phyloP scores from a whole-genome alignment of 371 early-diverging fungal genomes.

The Mucor racemosus region DNA sequence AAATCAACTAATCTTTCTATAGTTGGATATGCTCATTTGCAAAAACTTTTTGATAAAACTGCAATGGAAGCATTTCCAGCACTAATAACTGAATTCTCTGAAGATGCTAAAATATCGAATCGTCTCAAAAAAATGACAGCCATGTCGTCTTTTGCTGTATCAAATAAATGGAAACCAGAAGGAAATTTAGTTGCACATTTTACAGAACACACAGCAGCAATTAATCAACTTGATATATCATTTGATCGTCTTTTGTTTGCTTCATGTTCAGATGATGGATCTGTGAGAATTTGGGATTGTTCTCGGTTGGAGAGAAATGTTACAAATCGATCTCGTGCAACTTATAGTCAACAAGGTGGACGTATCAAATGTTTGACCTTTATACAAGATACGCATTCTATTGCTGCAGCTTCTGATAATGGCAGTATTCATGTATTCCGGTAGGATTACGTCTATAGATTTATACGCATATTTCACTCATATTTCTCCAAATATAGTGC shows the following conservation, averaged over 20 bases:
- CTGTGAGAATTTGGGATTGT: constrained; percentile 90
- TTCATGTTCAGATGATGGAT: constrained; percentile 84
- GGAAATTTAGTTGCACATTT: constrained; percentile 79
- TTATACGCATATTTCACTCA: not conserved
- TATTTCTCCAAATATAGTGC: constrained; percentile 25
- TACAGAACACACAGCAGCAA: constrained; percentile 81
- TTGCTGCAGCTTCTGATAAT: constrained; percentile 85
- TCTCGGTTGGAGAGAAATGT: constrained; percentile 82
- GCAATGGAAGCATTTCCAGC: constrained; percentile 57
- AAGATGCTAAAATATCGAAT: constrained; percentile 43
- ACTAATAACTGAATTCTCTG: constrained; percentile 54
- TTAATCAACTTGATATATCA: constrained; percentile 76
- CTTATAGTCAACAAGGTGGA: constrained; percentile 77
- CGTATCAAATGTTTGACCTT: constrained; percentile 80
- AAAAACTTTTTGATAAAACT: constrained; percentile 46
- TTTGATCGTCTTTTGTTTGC: constrained; percentile 86
- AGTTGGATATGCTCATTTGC: constrained; percentile 52
- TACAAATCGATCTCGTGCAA: constrained; percentile 78
- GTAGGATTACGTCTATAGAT: constrained; percentile 22
- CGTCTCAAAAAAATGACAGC: constrained; percentile 35
- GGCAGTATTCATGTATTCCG: constrained; percentile 86
- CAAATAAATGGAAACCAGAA: constrained; percentile 54
- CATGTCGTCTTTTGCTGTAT: constrained; percentile 33
- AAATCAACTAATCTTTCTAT: not conserved
- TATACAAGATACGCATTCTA: constrained; percentile 78